Base-by-base conservation (phyloP, 768 basidiomycete genomes). In the Boletellus emodensis region DNA sequence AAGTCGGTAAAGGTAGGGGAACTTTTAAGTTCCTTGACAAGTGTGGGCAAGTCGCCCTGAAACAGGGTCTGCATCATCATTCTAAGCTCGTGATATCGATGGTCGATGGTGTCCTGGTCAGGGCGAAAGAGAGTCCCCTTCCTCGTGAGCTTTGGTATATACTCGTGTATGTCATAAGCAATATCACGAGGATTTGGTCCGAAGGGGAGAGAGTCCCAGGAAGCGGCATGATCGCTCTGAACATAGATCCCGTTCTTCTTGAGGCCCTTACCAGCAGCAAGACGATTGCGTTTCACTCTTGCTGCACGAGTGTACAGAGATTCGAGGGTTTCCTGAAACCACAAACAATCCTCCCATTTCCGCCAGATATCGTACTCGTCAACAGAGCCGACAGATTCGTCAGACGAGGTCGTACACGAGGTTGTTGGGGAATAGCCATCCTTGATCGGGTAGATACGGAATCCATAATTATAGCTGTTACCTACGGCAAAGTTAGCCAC, bases 151-250 rank as follows among this genome's bases (percentile, higher is more conserved):
- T 73, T 74, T 17, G 90, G 90, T 3, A 92, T 62, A 58, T 81
- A 68, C 6, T 77, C 57, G 59, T 90, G 87, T 37, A 90, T 76
- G 52, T 87, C 79, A 44, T 73, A 77, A n/a, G 82, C 81, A 38
- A 91, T 78, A 13, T 83, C 82, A 42, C 78, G 79, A 6, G 87
- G 87, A 58, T 88, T 77, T n/a, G 89, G 89, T 8, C 88, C 90
- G 7, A 86, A 85, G 12, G 90, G 90, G 17, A 92, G 75, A 1
- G 88, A 90, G 46, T 91, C 90, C 74, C 85, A 92, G 13, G 90
- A 91, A 1, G 90, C 83, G 2, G 90, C 90, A 49, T 76, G 73
- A 61, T 89, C 84, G 30, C 82, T 77, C 51, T 82, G 80, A 51
- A 86, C 77, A 52, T 88, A 79, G 3, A 87, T 75, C 15, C 85